Base-by-base conservation (phyloP, 345 rosid species). In the Sapria himalayana region DNA sequence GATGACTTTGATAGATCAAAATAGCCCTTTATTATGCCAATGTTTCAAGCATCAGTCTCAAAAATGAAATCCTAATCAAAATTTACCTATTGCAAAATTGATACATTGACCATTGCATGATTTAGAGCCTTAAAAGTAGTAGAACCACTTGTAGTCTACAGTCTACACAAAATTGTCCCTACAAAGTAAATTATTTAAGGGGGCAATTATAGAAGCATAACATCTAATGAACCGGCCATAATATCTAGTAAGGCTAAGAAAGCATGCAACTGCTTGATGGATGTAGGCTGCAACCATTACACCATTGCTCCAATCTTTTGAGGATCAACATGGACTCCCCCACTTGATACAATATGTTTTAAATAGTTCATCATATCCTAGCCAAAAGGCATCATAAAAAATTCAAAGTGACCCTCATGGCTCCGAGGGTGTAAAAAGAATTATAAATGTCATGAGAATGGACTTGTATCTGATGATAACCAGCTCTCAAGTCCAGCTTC, bases 81-180 rank as follows among this genome's bases (percentile, higher is more conserved):
- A 38, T 48, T 5, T 0, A 25, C 35, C 5, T 15, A 9, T 0
- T 16, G 3, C 5, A 37, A 10, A n/a, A n/a, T n/a, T n/a, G n/a
- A n/a, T 1, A 25, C 15, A 8, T n/a, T 0, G 2, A 5, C n/a
- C 20, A 48, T 15, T 4, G 25, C 52, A 1, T 25, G 0, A n/a
- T 48, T 24, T 8, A 48, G 12, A 0, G 19, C 10, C 1, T 0
- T 5, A 15, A 48, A 37, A 1, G 43, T 12, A 4, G 5, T 2
- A 1, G 2, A 3, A 1, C n/a, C n/a, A n/a, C n/a, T n/a, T n/a
- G 36, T 12, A 5, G 0, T n/a, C 0, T 0, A 8, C 2, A 3
- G 14, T 10, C 45, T 19, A 25, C 0, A 0, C 0, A 37, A 48
- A 48, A 2, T 8, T 0, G 9, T 18, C 24, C 0, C 27, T 48